phyloP scores from a whole-genome alignment of 176 grass and related monocot genomes.

The Thalia dealbata region DNA sequence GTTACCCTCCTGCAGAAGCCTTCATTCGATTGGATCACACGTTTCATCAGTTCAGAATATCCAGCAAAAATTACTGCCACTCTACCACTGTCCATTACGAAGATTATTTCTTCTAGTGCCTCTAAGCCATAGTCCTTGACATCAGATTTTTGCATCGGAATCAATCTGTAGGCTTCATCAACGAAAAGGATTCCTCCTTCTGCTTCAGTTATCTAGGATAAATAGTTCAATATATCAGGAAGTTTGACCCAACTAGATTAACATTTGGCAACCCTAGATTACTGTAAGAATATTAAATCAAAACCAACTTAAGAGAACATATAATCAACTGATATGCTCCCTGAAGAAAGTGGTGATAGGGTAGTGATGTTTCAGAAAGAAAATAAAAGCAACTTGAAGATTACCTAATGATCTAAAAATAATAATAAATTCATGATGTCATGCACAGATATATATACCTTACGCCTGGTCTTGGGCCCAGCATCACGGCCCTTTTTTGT shows the following conservation, averaged over 20 bases:
- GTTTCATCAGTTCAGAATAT: conserved; percentile 89
- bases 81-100: conserved; percentile 87
- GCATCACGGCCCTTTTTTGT: no score
- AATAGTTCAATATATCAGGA: conserved; percentile 1
- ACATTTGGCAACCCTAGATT: neutral
- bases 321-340: neutral
- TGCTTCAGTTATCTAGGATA: conserved; percentile 62
- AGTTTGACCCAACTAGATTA: neutral
- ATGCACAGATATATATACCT: conserved; percentile 35
- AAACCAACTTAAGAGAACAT: neutral
- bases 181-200: conserved; percentile 92
- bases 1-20: conserved; percentile 87
- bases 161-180: conserved; percentile 95
- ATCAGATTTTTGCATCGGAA: conserved; percentile 73
- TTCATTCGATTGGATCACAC: conserved; percentile 74
- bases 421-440: neutral
- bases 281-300: neutral
- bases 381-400: neutral
- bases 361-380: neutral
- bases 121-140: conserved; percentile 98
- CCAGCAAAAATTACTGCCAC: conserved; percentile 86
- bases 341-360: neutral
- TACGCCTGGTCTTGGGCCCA: conserved; percentile 88
- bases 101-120: conserved; percentile 98
- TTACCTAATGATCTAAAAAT: neutral